These are phyloP conservation scores for Globisporangium spinosum DNA, from an alignment of 352 stramenopile species.

Conservation along the genomic window DNA sequence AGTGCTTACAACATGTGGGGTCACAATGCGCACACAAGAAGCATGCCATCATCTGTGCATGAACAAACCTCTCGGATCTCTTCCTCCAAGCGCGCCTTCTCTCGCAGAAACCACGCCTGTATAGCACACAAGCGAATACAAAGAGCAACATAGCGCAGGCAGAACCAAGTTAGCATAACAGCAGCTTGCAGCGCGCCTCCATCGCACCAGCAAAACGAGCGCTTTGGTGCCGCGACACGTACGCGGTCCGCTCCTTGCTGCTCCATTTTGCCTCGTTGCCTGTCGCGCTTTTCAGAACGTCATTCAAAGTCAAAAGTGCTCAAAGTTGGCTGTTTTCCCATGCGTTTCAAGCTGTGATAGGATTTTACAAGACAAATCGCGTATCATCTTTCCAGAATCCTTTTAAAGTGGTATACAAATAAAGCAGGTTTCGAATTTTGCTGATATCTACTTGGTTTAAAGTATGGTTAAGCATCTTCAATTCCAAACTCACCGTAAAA, in stretches of 20 bases:
- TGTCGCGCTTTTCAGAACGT: slow-evolving; percentile 1
- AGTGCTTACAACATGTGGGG: no score
- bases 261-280: slow-evolving; percentile 1
- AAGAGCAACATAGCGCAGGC: background rate
- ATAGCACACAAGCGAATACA: background rate
- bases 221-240: background rate
- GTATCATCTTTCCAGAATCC: background rate
- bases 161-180: background rate
- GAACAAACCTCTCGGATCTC: slow-evolving; percentile 59
- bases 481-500: background rate
- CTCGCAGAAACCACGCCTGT: slow-evolving; percentile 63
- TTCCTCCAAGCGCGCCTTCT: slow-evolving; percentile 67
- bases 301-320: background rate
- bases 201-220: background rate
- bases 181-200: background rate
- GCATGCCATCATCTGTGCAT: background rate
- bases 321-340: background rate
- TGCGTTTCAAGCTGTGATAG: background rate
- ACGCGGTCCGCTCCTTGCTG: slow-evolving; percentile 10
- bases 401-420: background rate
- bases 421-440: background rate
- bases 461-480: background rate
- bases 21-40: background rate
- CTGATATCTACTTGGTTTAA: background rate
- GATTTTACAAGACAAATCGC: background rate